Evolutionary conservation across 208 protist species (phyloP).

Genomic region (Wallacemonas sp.): DNA sequence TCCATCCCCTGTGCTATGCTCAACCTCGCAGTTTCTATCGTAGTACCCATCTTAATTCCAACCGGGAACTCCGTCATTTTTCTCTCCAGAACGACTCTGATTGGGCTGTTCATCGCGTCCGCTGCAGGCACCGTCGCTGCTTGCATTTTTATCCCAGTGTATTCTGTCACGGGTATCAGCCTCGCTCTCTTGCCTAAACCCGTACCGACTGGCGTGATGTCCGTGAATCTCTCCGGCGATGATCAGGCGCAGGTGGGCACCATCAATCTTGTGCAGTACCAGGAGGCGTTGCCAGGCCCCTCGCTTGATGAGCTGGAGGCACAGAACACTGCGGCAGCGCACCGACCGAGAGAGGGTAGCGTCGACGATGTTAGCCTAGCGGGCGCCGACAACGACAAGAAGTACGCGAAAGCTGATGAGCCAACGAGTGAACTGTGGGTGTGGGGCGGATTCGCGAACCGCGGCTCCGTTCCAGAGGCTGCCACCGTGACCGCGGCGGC

Average conservation of each 20-base stretch:
- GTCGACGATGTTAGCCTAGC: too few relatives aligned
- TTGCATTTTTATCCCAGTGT: background rate
- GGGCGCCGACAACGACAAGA: background rate
- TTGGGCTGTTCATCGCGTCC: background rate
- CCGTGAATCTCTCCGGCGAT: background rate
- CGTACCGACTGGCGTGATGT: conserved; percentile 5
- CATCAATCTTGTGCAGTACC: background rate
- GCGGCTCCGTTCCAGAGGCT: too few relatives aligned
- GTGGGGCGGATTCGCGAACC: too few relatives aligned
- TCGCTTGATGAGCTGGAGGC: conserved; percentile 3
- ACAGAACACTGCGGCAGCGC: background rate
- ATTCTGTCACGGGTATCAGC: background rate
- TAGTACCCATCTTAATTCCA: too few relatives aligned
- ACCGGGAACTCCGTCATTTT: background rate
- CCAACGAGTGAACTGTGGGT: too few relatives aligned
- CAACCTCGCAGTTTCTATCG: background rate
- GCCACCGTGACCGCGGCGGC: too few relatives aligned
- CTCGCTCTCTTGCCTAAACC: background rate
- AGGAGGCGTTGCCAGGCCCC: conserved; percentile 8
- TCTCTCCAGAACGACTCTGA: background rate
- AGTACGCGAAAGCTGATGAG: background rate
- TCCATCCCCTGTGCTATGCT: background rate
- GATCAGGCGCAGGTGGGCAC: background rate
- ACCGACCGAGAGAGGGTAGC: too few relatives aligned
- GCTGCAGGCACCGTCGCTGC: background rate